Conservation (phyloP, 2,329 filamentous ascomycete species). For the Trichoderma sp. region DNA sequence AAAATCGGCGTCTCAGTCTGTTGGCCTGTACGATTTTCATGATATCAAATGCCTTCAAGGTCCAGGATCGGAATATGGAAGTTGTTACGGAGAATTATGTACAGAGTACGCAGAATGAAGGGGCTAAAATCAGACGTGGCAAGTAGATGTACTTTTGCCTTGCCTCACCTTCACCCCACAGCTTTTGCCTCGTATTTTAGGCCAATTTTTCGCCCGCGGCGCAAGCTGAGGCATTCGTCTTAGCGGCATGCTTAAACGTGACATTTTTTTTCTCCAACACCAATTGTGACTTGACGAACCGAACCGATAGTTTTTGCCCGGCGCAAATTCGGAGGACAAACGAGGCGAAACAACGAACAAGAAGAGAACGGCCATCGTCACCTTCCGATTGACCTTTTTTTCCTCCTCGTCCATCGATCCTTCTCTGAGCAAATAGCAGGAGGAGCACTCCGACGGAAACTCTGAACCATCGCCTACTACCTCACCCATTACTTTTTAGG, state of each 20-base stretch:
- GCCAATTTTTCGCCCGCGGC: not conserved
- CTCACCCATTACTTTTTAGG: no score
- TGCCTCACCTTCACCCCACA: not conserved
- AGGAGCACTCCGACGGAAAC: conserved; percentile 37
- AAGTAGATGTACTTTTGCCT: not conserved
- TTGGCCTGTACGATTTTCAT: no score
- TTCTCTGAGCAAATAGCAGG: conserved; percentile 29
- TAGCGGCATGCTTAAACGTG: not conserved
- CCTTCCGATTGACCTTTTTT: not conserved
- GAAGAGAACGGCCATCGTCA: not conserved
- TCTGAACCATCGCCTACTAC: conserved; percentile 30
- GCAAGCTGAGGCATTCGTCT: not conserved
- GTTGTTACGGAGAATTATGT: no score
- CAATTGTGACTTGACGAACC: not conserved
- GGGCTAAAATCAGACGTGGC: not conserved
- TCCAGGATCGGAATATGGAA: no score
- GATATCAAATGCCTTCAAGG: no score
- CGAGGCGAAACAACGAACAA: not conserved
- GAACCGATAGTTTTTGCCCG: conserved; percentile 43
- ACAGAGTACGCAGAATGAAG: no score
- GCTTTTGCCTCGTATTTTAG: not conserved
- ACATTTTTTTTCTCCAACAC: conserved; percentile 11
- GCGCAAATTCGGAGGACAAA: conserved; percentile 41
- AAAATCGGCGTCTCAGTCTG: no score
- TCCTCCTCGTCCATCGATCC: no score